Evolutionary conservation across 2,329 filamentous ascomycete genomes (phyloP), one percentile per base, ranked within the genome.

Genomic region (Aspergillus brunneoviolaceus): DNA sequence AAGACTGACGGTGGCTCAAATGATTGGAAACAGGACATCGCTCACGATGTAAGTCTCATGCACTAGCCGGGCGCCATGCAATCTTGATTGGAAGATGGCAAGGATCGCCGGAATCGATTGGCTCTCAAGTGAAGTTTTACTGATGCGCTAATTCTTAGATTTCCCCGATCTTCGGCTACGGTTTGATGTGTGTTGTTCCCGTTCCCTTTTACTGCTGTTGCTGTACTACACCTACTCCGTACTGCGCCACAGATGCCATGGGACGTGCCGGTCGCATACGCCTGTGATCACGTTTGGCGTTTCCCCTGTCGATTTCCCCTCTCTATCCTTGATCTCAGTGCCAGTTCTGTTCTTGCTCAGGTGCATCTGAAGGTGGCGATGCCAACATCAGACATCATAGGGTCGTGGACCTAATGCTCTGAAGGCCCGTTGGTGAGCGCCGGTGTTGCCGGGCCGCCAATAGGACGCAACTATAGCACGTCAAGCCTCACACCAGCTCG

Each of bases 1-100:
- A 55, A 49, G 49, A 72, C 67, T 72, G 64, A 71, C 64, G 60
- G 73, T 78, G 76, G 75, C 74, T 74, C 69, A 71, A 76, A 71
- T 64, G 72, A 75, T 76, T 77, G 74, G 74, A 45, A 68, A 45
- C 62, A 77, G 73, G 73, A 76, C 62, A 72, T 73, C 61, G 73
- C 73, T 63, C 69, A 67, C 57, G 70, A 77, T 65, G 75, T 77
- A 70, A 72, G 73, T 73, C 54, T 35, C 57, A 57, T 61, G 63
- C 63, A 61, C 60, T 60, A 60, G 59, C 70, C 67, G 67, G 69
- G 68, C 73, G 66, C 70, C 66, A 68, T 72, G 70, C 72, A 72
- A 69, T 61, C 61, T 55, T 45, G 67, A 65, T 66, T 65, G 53
- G 54, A 66, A 68, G 39, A 67, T 63, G 62, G 63, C 60, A 62